Evolutionary conservation across 331 rosid species (phyloP).

Genomic region (Acacia pycnantha): DNA sequence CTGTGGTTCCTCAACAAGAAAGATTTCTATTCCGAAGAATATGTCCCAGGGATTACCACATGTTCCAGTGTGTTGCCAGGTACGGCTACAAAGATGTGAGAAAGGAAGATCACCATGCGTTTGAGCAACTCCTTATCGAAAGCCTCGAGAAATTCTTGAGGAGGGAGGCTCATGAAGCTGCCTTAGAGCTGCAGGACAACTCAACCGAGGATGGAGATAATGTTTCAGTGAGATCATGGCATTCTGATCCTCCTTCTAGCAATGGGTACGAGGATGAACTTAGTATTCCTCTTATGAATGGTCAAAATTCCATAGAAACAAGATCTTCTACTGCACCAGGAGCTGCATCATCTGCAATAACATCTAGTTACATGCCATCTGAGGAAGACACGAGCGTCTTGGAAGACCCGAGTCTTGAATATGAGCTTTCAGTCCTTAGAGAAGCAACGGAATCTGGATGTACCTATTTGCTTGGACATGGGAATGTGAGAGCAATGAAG

Average conservation of each 20-base stretch:
- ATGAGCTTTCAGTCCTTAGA: constrained; percentile 62
- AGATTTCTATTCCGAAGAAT: constrained; percentile 68
- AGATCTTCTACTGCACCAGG: constrained; percentile 34
- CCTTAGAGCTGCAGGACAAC: constrained; percentile 55
- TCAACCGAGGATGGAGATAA: constrained; percentile 41
- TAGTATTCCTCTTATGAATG: constrained; percentile 48
- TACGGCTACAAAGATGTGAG: constrained; percentile 68
- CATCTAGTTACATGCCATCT: constrained; percentile 42
- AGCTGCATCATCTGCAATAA: constrained; percentile 17
- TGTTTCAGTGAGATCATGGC: constrained; percentile 34
- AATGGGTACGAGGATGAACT: constrained; percentile 45
- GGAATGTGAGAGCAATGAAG: constrained; percentile 67
- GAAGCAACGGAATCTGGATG: constrained; percentile 74
- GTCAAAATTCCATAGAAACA: constrained; percentile 24
- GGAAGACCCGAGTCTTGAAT: constrained; percentile 60
- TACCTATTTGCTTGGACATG: constrained; percentile 66
- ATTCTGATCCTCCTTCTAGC: constrained; percentile 28
- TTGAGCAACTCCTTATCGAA: constrained; percentile 62
- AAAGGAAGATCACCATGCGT: constrained; percentile 69
- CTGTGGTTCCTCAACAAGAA: constrained; percentile 77
- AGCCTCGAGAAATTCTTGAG: constrained; percentile 69
- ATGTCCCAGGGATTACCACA: constrained; percentile 68
- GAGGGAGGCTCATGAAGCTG: constrained; percentile 65
- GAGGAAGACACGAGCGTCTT: constrained; percentile 56
- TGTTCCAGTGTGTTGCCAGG: constrained; percentile 71